Base-by-base conservation (phyloP, 2,329 filamentous ascomycete genomes). In the Colletotrichum tofieldiae region DNA sequence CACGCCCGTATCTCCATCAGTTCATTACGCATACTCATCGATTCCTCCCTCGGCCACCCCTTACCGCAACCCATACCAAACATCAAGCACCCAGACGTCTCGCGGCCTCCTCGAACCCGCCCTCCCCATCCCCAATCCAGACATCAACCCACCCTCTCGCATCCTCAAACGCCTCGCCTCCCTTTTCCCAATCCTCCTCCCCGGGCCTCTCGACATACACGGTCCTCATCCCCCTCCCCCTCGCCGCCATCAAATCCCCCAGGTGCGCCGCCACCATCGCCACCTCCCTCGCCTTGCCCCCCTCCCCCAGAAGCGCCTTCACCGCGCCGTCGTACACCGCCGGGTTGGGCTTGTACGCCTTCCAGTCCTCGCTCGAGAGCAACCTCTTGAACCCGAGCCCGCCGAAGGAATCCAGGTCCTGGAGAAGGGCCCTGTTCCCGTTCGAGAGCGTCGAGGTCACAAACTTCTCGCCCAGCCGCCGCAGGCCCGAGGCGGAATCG, bases 261-360 rank as follows among this genome's bases (percentile, higher is more conserved):
- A 96, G 82, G 82, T 96, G 93, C 47, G 93, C 91, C 20, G 94
- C 94, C 26, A 96, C 93, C 89, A 96, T 90, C 26, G 90, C 92
- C 69, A 94, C 92, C 77, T 95, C 86, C 2, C 79, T 79, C 0
- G 91, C 88, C 72, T 87, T 76, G 52, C 91, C 73, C 0, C 87
- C 89, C 2, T 63, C 65, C 0, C 69, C 65, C 3, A 59, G 23
- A 64, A 95, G 81, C 75, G 84, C 85, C 68, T 84, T 81, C 2
- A 86, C 92, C 0, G 92, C 93, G 5, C 93, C 93, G 1, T 88
- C 85, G 78, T 96, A 96, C 2, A 92, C 91, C 63, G 80, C 84
- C 9, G 89, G 88, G 72, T 89, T 86, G 1, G 93, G 93, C 84
- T 96, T 96, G 80, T 96, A 96, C 0, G 89, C 90, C 55, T 86